These are phyloP conservation scores for Royoungia palumana DNA, from an alignment of 768 basidiomycete genomes.

Conservation along the genomic window DNA sequence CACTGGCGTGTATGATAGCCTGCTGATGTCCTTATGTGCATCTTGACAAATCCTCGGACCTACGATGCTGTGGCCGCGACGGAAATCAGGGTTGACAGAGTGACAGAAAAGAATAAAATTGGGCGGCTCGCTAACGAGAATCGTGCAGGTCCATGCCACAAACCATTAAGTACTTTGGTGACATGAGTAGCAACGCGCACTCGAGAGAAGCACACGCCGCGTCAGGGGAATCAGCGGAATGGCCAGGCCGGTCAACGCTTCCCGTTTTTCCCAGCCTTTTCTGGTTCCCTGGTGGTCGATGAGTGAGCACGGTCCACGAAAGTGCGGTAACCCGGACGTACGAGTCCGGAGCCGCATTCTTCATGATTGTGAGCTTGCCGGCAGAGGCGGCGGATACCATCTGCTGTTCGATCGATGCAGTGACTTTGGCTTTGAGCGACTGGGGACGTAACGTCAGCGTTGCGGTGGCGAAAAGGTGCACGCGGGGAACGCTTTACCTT, in stretches of 20 bases:
- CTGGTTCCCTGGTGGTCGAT: conserved; percentile 17
- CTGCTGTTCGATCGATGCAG: conserved; percentile 86
- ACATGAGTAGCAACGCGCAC: not conserved
- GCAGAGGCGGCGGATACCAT: conserved; percentile 86
- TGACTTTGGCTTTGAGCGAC: conserved; percentile 88
- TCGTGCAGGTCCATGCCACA: not conserved
- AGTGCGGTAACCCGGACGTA: conserved; percentile 9
- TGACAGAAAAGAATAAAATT: not conserved
- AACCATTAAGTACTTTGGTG: conserved; percentile 3
- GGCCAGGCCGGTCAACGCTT: conserved; percentile 16
- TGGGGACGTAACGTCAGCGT: conserved; percentile 26
- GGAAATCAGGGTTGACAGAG: not conserved
- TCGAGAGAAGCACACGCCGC: conserved; percentile 3
- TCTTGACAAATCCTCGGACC: conserved; percentile 2
- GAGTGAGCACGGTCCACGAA: not conserved
- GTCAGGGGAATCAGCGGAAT: not conserved
- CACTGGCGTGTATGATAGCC: conserved; percentile 17
- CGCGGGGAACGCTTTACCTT: conserved; percentile 45
- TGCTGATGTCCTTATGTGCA: conserved; percentile 5
- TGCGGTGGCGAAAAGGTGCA: not conserved
- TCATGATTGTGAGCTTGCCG: conserved; percentile 93
- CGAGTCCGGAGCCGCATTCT: conserved; percentile 44
- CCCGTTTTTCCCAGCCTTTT: conserved; percentile 14
- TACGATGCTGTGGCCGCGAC: not conserved
- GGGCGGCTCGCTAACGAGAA: not conserved